Percentiles rank a stretch among this genome's conserved stretches.
Conservation (phyloP, 257 asterid species). For the Linderniella brevidens region DNA sequence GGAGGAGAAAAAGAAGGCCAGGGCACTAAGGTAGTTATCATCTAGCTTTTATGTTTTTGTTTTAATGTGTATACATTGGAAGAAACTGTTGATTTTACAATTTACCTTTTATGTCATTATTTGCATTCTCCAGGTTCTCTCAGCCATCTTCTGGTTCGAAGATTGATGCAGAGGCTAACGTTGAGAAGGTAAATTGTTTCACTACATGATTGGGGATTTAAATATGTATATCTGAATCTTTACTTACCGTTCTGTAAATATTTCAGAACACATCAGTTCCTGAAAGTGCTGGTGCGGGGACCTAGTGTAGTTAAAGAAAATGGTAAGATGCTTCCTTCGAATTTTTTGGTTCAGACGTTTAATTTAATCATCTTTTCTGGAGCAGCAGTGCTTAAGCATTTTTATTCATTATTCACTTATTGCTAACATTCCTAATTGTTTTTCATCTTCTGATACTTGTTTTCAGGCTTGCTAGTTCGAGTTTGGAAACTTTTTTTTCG, state of each 20-base stretch:
- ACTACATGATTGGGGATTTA: not conserved
- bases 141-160: not conserved
- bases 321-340: too few relatives aligned
- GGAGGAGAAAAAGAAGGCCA: conserved; percentile 90
- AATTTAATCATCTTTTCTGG: too few relatives aligned
- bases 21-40: conserved; percentile 59
- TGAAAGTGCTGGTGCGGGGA: too few relatives aligned
- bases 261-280: too few relatives aligned
- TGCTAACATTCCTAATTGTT: too few relatives aligned
- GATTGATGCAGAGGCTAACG: not conserved
- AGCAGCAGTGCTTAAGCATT: too few relatives aligned
- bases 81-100: conserved; percentile 1
- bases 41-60: conserved; percentile 2
- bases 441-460: too few relatives aligned
- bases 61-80: not conserved
- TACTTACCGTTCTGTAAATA: not conserved
- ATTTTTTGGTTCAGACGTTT: too few relatives aligned
- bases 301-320: too few relatives aligned
- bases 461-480: too few relatives aligned
- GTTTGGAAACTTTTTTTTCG: too few relatives aligned
- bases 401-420: too few relatives aligned
- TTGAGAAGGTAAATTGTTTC: not conserved
- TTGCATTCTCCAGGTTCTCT: conserved; percentile 5
- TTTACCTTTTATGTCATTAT: conserved; percentile 2
- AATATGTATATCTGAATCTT: not conserved